phyloP scores from a whole-genome alignment of 352 stramenopile genomes.

The Pythium biforme region DNA sequence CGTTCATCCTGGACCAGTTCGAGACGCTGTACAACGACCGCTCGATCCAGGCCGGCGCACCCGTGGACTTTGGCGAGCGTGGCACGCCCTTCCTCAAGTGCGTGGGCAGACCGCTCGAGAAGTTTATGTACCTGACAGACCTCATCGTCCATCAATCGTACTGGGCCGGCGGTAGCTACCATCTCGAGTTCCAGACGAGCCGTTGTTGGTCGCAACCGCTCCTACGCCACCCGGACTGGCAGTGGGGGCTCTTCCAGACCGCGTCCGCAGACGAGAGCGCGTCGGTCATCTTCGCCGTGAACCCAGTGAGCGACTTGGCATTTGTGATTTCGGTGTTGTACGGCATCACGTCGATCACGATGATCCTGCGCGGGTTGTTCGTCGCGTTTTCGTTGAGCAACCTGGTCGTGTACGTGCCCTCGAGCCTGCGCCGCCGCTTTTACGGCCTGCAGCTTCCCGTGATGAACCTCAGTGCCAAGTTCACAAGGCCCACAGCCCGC shows the following conservation, averaged over 20 bases:
- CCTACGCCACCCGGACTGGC: not conserved
- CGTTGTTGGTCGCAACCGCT: slow-evolving; percentile 11
- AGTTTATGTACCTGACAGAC: slow-evolving; percentile 27
- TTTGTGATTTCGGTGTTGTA: slow-evolving; percentile 6
- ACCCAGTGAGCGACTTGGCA: not conserved
- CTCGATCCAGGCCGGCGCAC: slow-evolving; percentile 6
- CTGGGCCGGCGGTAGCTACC: slow-evolving; percentile 26
- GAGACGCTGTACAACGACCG: slow-evolving; percentile 10
- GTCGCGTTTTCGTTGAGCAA: slow-evolving; percentile 2
- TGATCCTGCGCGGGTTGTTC: slow-evolving; percentile 17
- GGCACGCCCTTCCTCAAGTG: slow-evolving; percentile 26
- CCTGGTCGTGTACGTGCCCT: slow-evolving; percentile 21
- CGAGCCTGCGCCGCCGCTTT: not conserved
- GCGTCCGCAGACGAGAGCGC: not conserved
- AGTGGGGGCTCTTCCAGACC: slow-evolving; percentile 16
- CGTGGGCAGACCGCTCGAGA: not conserved
- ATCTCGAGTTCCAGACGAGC: slow-evolving; percentile 26
- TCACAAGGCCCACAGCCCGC: slow-evolving; percentile 12
- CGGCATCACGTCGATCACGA: slow-evolving; percentile 8
- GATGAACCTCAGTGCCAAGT: not conserved
- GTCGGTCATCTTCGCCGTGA: slow-evolving; percentile 6
- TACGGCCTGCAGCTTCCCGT: slow-evolving; percentile 13
- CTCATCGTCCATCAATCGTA: slow-evolving; percentile 21
- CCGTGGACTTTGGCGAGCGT: slow-evolving; percentile 13
- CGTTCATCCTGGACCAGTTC: slow-evolving; percentile 30